Conservation (phyloP, 2,329 filamentous ascomycete genomes). For the Annulohypoxylon truncatum region DNA sequence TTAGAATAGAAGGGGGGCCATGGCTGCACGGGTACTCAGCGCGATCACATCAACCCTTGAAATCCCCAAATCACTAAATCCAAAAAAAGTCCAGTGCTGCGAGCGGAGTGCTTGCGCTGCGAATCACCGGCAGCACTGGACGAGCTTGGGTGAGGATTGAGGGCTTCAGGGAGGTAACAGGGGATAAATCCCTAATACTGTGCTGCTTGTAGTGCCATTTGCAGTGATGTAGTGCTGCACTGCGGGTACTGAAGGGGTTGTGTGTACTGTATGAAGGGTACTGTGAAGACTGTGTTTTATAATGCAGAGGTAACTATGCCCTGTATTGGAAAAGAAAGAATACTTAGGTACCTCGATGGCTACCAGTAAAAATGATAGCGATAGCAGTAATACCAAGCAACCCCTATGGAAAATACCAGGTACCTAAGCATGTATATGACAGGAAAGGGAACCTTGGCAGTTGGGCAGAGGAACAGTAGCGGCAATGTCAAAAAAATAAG, state of each 20-base stretch:
- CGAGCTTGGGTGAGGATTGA: slow-evolving; percentile 2
- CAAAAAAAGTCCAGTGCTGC: slow-evolving; percentile 17
- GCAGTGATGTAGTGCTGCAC: not conserved
- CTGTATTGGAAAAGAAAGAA: not conserved
- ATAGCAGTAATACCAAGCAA: not conserved
- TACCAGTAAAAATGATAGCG: slow-evolving; percentile 20
- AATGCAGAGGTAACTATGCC: not conserved
- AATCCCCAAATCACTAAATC: not conserved
- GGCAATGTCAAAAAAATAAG: slow-evolving; percentile 3
- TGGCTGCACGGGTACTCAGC: not conserved
- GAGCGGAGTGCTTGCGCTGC: not conserved
- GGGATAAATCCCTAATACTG: slow-evolving; percentile 9
- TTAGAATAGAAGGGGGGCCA: slow-evolving; percentile 5
- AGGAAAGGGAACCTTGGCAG: not conserved
- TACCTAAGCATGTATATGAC: not conserved
- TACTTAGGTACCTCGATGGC: not conserved
- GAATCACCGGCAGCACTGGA: not conserved
- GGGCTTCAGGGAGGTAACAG: slow-evolving; percentile 1
- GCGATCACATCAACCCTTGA: not conserved
- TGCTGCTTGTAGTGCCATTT: not conserved
- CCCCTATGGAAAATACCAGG: not conserved
- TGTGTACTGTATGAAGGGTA: slow-evolving; percentile 10
- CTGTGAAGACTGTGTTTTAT: slow-evolving; percentile 9
- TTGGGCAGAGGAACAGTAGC: not conserved
- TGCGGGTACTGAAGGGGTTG: not conserved